Evolutionary conservation across 179 eudicot genomes (phyloP), one percentile per base, ranked within the genome.

Genomic region (Silene coronaria): DNA sequence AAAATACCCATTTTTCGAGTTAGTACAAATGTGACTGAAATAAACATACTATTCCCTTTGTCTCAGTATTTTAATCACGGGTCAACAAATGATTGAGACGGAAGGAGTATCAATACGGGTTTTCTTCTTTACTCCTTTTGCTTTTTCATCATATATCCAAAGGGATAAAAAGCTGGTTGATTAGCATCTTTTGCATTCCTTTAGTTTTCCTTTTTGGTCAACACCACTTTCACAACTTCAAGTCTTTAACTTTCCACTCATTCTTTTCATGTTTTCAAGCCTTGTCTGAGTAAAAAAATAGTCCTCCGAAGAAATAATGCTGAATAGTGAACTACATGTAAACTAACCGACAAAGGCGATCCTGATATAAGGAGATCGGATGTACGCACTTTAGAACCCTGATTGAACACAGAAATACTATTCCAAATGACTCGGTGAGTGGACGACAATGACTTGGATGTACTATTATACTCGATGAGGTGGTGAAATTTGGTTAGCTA

Each of bases 181-280:
- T 62, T 62, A 24, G 16, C 30, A 62, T 23, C 66, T 62, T 60
- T 60, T 21, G 27, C 64, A 60, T 21, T 60, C 64, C 64, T 60
- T 62, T 62, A 26, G 7, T 26, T 62, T 62, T 13, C 66, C 66
- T 62, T 62, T 62, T 62, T 62, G 66, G 66, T 62, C 66, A 62
- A 62, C 36, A 73, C 16, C 10, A 8, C 38, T 59, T 27, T 23
- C 66, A 11, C 8, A 62, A 62, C 3, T 62, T 26, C 16, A 62
- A 4, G 17, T 27, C 30, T 62, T 62, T 27, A 62, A 62, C 66
- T 62, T 26, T 27, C 11, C 34, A 17, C 26, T 12, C 7, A 62
- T 62, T 26, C 66, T 62, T 62, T 62, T 62, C 66, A 13, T 62
- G 17, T 62, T 62, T 24, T 13, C 34, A 62, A 26, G n/a, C 21